phyloP scores from a whole-genome alignment of 2,329 filamentous ascomycete genomes.

The Cytospora chrysosperma region DNA sequence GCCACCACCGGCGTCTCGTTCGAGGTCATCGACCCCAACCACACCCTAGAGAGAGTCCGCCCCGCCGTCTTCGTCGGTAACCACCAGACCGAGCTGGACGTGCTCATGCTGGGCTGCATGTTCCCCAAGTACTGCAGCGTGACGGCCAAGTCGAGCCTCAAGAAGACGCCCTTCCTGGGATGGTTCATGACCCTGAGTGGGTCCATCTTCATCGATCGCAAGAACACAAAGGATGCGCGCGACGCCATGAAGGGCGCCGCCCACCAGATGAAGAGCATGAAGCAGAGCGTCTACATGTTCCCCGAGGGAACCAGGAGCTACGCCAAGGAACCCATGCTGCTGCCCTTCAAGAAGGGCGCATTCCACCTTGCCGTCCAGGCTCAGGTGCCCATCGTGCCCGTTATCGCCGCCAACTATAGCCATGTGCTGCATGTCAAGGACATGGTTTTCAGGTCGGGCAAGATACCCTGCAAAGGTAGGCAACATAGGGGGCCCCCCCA shows the following conservation, averaged over 20 bases:
- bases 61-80: slow-evolving; percentile 92
- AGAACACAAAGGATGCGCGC: slow-evolving; percentile 77
- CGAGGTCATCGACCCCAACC: slow-evolving; percentile 64
- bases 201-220: slow-evolving; percentile 92
- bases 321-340: slow-evolving; percentile 71
- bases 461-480: slow-evolving; percentile 73
- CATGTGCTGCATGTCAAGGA: slow-evolving; percentile 66
- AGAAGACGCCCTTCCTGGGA: slow-evolving; percentile 78
- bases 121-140: slow-evolving; percentile 92
- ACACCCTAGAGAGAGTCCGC: slow-evolving; percentile 62
- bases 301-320: slow-evolving; percentile 94
- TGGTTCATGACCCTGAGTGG: slow-evolving; percentile 92
- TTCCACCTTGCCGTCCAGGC: slow-evolving; percentile 96
- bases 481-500: slow-evolving; percentile 28
- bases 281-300: slow-evolving; percentile 81
- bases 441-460: slow-evolving; percentile 64
- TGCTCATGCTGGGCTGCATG: slow-evolving; percentile 83
- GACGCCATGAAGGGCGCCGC: slow-evolving; percentile 84
- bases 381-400: slow-evolving; percentile 86
- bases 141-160: slow-evolving; percentile 85
- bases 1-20: slow-evolving; percentile 76
- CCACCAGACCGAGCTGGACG: slow-evolving; percentile 94
- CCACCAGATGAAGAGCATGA: slow-evolving; percentile 69
- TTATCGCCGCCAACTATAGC: slow-evolving; percentile 78
- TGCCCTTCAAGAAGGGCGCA: slow-evolving; percentile 99